Percentiles rank a stretch among this genome's conserved stretches.
Conservation (phyloP, 192 early-diverging fungal genomes). For the Mortierella alpina region DNA sequence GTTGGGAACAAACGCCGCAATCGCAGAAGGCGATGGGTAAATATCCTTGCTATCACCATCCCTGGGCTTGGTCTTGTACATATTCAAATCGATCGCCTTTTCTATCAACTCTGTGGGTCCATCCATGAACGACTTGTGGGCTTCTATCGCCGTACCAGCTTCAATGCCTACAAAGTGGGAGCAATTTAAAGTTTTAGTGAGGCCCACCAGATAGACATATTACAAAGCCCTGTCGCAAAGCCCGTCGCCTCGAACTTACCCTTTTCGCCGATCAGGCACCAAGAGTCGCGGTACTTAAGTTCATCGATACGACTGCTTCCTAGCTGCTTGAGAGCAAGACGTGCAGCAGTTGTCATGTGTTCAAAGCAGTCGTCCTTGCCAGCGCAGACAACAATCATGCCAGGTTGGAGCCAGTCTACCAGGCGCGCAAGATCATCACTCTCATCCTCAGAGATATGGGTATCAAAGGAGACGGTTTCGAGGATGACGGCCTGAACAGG, state of each 20-base stretch:
- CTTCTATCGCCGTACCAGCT: constrained; percentile 63
- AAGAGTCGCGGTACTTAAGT: constrained; percentile 81
- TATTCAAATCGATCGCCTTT: constrained; percentile 59
- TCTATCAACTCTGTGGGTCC: constrained; percentile 73
- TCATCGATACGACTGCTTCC: constrained; percentile 68
- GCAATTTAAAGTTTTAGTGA: not conserved
- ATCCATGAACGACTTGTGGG: constrained; percentile 58
- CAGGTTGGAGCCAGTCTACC: constrained; percentile 71
- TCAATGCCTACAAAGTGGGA: constrained; percentile 31
- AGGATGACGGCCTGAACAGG: constrained; percentile 73
- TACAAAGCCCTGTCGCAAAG: not conserved
- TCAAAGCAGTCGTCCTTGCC: constrained; percentile 80
- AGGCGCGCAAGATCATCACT: constrained; percentile 75
- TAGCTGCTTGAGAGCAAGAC: constrained; percentile 67
- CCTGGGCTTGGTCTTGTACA: constrained; percentile 55
- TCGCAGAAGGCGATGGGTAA: constrained; percentile 52
- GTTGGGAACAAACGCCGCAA: constrained; percentile 58
- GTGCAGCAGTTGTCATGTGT: constrained; percentile 69
- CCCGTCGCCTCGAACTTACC: constrained; percentile 46
- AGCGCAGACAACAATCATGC: constrained; percentile 73
- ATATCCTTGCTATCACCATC: constrained; percentile 1
- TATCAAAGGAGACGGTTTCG: constrained; percentile 80
- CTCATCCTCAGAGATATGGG: constrained; percentile 70
- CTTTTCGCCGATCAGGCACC: constrained; percentile 85
- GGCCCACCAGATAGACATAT: not conserved